Base-by-base conservation (phyloP, 1,284 basidiomycete species). In the Moesziomyces aphidis region DNA sequence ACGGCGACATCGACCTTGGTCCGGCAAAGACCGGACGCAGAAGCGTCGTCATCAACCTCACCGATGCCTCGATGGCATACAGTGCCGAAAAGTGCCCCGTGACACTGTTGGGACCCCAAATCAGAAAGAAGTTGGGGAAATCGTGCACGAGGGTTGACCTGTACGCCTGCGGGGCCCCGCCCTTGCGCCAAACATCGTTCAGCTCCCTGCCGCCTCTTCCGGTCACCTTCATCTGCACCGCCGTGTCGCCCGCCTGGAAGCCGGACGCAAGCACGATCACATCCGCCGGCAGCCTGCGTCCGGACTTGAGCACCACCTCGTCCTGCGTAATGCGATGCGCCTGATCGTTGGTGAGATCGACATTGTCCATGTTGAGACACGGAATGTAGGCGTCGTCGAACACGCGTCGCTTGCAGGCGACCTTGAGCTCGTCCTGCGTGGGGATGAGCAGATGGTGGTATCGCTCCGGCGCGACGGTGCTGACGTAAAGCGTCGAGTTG, bases 381-480 rank as follows among this genome's bases (percentile, higher is more conserved):
- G 69, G 65, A 39, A 78, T 55, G 52, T 76, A 75, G 47, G 61
- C 58, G 39, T 71, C 59, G 52, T 78, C 76, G 36, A 78, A 76
- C 13, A 78, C 62, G n/a, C 76, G 56, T 7, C 76, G 61, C 52
- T 78, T 78, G 69, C 76, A 78, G 6, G 68, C 73, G 4, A 72
- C 68, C 52, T 69, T 50, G 36, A 78, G 57, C 53, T 68, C 65
- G 9, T 70, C n/a, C 26, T 72, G 52, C 1, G 54, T 56, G 0
- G 80, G 80, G 19, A 81, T 62, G 15, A 81, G 63, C 31, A 81
- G 58, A 13, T 77, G 57, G 50, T 75, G 78, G 55, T 81, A 80
- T 43, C 73, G 61, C 34, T 68, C 51, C 2, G 79, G 79, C 1
- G 78, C 77, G 6, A 61, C 68, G 24, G 58, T 70, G 21, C 56